Percentiles rank a stretch among this genome's conserved stretches.
phyloP scores from a whole-genome alignment of 768 basidiomycete species.

The Pleurotus tuber-regium region DNA sequence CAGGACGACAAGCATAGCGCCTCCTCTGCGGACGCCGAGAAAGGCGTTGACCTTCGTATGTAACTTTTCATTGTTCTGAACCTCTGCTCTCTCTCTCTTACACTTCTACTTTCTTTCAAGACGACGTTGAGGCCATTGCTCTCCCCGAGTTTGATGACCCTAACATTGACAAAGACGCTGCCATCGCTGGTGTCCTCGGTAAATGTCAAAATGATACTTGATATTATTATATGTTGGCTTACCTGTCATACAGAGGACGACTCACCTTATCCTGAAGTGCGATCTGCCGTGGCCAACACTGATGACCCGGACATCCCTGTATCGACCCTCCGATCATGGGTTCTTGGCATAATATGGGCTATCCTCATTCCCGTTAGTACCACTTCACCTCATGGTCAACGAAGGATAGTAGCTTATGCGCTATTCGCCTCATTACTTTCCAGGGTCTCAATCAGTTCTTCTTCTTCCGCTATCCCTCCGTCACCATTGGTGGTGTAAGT shows the following conservation, averaged over 20 bases:
- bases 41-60: constrained; percentile 22
- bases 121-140: constrained; percentile 8
- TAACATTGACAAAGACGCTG: constrained; percentile 38
- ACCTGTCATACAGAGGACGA: constrained; percentile 46
- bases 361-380: constrained; percentile 46
- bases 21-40: constrained; percentile 28
- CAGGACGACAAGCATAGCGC: constrained; percentile 26
- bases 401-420: neutral
- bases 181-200: constrained; percentile 14
- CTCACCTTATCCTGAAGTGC: constrained; percentile 83
- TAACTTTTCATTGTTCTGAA: neutral
- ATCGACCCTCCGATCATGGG: constrained; percentile 58
- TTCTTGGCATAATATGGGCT: constrained; percentile 55
- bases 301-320: constrained; percentile 67
- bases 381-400: constrained; percentile 5
- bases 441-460: constrained; percentile 76
- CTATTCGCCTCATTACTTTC: constrained; percentile 39
- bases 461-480: constrained; percentile 72
- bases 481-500: constrained; percentile 51
- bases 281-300: constrained; percentile 71
- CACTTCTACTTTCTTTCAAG: neutral
- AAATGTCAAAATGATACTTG: too few species aligned
- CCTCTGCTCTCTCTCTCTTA: too few species aligned
- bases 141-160: constrained; percentile 40
- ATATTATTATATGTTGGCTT: too few species aligned